Evolutionary conservation across 768 basidiomycete species (phyloP).

Genomic region (Tricholoma sp.): DNA sequence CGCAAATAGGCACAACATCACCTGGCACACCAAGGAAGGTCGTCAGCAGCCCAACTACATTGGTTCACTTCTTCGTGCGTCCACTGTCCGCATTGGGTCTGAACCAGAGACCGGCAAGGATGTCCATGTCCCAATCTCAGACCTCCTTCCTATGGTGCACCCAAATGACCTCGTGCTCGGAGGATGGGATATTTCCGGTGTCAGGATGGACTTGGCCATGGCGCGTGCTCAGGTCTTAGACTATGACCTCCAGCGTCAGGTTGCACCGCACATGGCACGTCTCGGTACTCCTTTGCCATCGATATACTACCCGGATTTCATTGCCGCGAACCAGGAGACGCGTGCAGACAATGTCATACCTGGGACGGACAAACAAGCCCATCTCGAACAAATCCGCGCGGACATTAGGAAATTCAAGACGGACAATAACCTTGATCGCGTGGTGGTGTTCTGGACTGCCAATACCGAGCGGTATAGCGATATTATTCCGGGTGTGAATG

Average conservation of each 20-base stretch:
- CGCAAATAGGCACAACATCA: conserved; percentile 92
- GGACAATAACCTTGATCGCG: conserved; percentile 76
- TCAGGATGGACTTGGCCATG: conserved; percentile 89
- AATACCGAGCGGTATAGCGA: conserved; percentile 98
- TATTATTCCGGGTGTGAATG: conserved; percentile 91
- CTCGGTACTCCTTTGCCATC: conserved; percentile 85
- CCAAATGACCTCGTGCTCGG: conserved; percentile 97
- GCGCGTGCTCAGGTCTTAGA: conserved; percentile 88
- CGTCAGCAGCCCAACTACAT: conserved; percentile 96
- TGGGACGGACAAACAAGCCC: conserved; percentile 81
- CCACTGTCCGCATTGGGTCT: conserved; percentile 86
- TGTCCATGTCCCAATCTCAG: conserved; percentile 86
- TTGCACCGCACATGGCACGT: conserved; percentile 77
- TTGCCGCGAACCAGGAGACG: conserved; percentile 94
- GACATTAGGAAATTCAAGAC: conserved; percentile 94
- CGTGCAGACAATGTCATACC: conserved; percentile 93
- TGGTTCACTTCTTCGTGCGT: conserved; percentile 93
- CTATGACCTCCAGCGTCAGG: conserved; percentile 95
- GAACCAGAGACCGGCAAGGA: conserved; percentile 82
- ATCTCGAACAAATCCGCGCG: conserved; percentile 87
- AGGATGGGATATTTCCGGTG: conserved; percentile 95
- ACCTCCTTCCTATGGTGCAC: conserved; percentile 95
- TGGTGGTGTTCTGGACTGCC: conserved; percentile 97
- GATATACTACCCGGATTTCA: conserved; percentile 97
- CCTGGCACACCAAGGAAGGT: conserved; percentile 92